Evolutionary conservation across 2,329 filamentous ascomycete genomes (phyloP).

Genomic region (Sporothrix inflata): DNA sequence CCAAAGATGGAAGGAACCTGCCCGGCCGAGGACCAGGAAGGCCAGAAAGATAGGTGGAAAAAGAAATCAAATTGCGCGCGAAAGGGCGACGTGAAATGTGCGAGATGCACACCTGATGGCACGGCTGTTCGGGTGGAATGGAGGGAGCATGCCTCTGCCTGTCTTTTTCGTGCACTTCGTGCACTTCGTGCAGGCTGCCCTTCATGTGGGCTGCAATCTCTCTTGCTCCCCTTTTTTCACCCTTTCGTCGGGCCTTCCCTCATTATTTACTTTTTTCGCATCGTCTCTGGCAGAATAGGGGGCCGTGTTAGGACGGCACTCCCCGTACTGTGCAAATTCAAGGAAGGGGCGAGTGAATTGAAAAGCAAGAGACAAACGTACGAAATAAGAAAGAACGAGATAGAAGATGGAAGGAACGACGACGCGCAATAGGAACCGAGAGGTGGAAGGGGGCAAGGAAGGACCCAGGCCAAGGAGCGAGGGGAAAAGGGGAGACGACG

Average conservation of each 20-base stretch:
- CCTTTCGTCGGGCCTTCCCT: conserved; percentile 13
- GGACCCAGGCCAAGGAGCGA: conserved; percentile 9
- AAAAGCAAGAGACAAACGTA: not conserved
- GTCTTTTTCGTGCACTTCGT: not conserved
- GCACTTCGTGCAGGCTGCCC: conserved; percentile 4
- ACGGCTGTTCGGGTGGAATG: conserved; percentile 26
- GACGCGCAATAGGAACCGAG: not conserved
- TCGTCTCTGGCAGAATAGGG: conserved; percentile 11
- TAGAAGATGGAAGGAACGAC: not conserved
- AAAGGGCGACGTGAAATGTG: conserved; percentile 7
- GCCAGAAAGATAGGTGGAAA: not conserved
- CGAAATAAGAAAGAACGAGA: not conserved
- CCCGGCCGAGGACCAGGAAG: not conserved
- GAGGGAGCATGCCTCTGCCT: conserved; percentile 19
- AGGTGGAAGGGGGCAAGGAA: conserved; percentile 4
- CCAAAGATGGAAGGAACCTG: conserved; percentile 13
- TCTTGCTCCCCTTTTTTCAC: conserved; percentile 20
- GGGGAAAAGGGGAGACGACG: conserved; percentile 25
- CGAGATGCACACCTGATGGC: conserved; percentile 3
- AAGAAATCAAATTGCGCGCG: conserved; percentile 20
- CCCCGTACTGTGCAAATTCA: not conserved
- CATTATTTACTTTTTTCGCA: conserved; percentile 24
- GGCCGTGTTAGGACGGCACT: not conserved
- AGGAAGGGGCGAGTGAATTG: not conserved
- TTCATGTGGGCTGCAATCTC: conserved; percentile 2